Percentiles rank a stretch among this genome's conserved stretches.
Conservation (phyloP, 139 green algal genomes). For the Spirogloea muscicola region DNA sequence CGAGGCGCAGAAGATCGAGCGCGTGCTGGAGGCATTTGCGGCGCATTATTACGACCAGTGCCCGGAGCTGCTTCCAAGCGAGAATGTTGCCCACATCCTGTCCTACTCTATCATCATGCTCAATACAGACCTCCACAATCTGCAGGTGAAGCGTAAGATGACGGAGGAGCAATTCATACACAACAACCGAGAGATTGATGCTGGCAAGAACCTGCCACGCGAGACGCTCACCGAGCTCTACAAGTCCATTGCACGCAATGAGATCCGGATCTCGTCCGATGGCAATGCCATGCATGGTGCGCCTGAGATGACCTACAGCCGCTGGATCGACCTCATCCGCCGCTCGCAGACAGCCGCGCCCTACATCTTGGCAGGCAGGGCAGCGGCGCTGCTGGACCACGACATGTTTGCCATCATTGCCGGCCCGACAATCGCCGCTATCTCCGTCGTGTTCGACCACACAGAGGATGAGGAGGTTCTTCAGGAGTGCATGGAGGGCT, state of each 20-base stretch:
- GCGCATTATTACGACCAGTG: slow-evolving; percentile 51
- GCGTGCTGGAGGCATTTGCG: slow-evolving; percentile 69
- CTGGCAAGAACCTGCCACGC: slow-evolving; percentile 65
- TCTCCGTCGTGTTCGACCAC: slow-evolving; percentile 85
- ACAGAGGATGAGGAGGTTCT: slow-evolving; percentile 57
- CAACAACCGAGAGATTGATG: slow-evolving; percentile 79
- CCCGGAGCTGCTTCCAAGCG: slow-evolving; percentile 18
- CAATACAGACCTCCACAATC: slow-evolving; percentile 83
- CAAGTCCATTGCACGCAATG: slow-evolving; percentile 61
- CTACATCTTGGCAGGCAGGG: slow-evolving; percentile 13
- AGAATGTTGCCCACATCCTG: slow-evolving; percentile 74
- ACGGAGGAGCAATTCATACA: slow-evolving; percentile 73
- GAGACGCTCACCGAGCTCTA: slow-evolving; percentile 64
- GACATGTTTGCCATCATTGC: slow-evolving; percentile 89
- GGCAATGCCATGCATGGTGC: neutral
- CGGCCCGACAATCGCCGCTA: slow-evolving; percentile 80
- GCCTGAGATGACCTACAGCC: slow-evolving; percentile 54
- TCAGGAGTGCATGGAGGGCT: slow-evolving; percentile 53
- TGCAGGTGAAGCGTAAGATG: slow-evolving; percentile 86
- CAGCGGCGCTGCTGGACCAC: slow-evolving; percentile 56
- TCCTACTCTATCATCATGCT: slow-evolving; percentile 83
- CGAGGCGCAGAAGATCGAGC: slow-evolving; percentile 79
- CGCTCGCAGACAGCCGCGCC: slow-evolving; percentile 32
- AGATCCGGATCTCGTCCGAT: slow-evolving; percentile 63
- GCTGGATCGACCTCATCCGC: slow-evolving; percentile 62